Evolutionary conservation across 768 basidiomycete genomes (phyloP).

Genomic region (Leccinum arenicola): DNA sequence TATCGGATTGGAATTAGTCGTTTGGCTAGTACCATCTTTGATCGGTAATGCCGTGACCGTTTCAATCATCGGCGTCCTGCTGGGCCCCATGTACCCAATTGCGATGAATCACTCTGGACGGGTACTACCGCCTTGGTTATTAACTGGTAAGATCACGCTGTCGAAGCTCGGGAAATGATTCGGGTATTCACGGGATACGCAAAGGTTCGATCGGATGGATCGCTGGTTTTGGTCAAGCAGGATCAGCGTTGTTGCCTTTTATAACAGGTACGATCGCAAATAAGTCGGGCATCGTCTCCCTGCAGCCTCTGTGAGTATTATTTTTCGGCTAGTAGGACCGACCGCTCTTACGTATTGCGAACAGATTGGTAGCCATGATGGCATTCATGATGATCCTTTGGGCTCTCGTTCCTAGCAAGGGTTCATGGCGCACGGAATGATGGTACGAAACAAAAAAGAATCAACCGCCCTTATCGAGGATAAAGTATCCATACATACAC

Average conservation of each 20-base stretch:
- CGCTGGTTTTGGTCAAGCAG: conserved; percentile 66
- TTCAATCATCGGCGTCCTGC: conserved; percentile 50
- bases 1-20: conserved; percentile 52
- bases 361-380: conserved; percentile 41
- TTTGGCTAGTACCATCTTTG: conserved; percentile 57
- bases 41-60: conserved; percentile 54
- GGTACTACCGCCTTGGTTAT: conserved; percentile 67
- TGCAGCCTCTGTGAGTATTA: conserved; percentile 36
- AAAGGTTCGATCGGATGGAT: conserved; percentile 63
- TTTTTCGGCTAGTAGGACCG: not conserved
- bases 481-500: not conserved
- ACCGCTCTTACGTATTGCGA: not conserved
- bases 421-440: conserved; percentile 20
- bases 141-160: conserved; percentile 37
- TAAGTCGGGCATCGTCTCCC: conserved; percentile 47
- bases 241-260: conserved; percentile 70
- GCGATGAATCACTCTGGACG: conserved; percentile 68
- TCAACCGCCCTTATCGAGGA: no score
- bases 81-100: conserved; percentile 54
- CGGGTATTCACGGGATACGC: not conserved
- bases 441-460: not conserved
- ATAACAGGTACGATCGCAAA: conserved; percentile 67
- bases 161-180: not conserved
- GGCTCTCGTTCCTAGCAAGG: conserved; percentile 38
- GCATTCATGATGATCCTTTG: conserved; percentile 40